phyloP scores from a whole-genome alignment of 2,329 filamentous ascomycete genomes.

The Metarhizium sp. region DNA sequence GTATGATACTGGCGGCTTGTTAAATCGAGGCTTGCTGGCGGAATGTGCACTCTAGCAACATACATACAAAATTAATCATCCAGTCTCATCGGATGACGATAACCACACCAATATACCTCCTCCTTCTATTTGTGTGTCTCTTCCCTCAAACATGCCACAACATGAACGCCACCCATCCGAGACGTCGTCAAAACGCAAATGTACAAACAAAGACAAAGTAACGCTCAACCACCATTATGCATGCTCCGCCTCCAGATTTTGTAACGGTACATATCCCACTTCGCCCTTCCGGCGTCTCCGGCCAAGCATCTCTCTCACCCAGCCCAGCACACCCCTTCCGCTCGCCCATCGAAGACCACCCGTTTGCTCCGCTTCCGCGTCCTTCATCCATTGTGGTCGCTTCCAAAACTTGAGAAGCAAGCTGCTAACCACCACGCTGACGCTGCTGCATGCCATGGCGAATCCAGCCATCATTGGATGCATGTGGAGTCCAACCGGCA shows the following conservation, averaged over 20 bases:
- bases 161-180: no score
- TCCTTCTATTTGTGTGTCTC: no score
- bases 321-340: slow-evolving; percentile 32
- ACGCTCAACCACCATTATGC: not conserved
- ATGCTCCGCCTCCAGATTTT: slow-evolving; percentile 34
- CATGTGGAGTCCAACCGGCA: slow-evolving; percentile 78
- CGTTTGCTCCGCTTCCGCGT: slow-evolving; percentile 52
- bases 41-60: no score
- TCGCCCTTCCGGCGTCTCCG: slow-evolving; percentile 32
- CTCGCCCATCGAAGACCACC: slow-evolving; percentile 33
- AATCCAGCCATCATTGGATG: slow-evolving; percentile 92
- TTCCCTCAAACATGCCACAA: no score
- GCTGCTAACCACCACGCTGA: slow-evolving; percentile 80
- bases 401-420: slow-evolving; percentile 81
- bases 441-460: slow-evolving; percentile 85
- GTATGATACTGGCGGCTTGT: no score
- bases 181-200: not conserved
- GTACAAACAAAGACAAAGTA: not conserved
- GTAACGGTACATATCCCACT: slow-evolving; percentile 51
- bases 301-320: slow-evolving; percentile 30
- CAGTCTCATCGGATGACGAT: no score
- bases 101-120: no score
- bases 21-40: no score
- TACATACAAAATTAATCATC: no score
- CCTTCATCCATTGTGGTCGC: slow-evolving; percentile 78